Evolutionary conservation across 257 asterid species (phyloP).

Genomic region (Solanum ahanhuiri): DNA sequence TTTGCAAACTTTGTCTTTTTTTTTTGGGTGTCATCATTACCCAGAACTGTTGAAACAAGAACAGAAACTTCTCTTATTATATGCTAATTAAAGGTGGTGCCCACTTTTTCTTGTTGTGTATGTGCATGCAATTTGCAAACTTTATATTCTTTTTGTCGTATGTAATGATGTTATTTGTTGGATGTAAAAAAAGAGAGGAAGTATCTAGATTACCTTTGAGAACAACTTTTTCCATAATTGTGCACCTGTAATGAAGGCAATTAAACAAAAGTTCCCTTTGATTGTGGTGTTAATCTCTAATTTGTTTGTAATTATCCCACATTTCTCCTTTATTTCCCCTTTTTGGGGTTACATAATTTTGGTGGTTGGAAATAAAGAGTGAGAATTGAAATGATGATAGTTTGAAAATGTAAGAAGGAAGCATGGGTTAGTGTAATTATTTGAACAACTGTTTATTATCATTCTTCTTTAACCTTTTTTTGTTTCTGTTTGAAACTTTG

Average conservation of each 20-base stretch:
- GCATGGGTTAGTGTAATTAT: conserved; percentile 61
- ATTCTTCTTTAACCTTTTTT: conserved; percentile 11
- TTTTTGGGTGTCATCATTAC: background rate
- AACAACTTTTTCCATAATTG: conserved; percentile 8
- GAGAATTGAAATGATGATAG: conserved; percentile 32
- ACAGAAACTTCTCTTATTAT: conserved; percentile 15
- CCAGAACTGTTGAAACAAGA: conserved; percentile 19
- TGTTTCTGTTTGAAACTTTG: conserved; percentile 17
- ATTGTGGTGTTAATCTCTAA: conserved; percentile 61
- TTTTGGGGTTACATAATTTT: background rate
- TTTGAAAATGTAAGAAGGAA: conserved; percentile 45
- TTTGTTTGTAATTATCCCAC: conserved; percentile 9
- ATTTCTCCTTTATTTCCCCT: background rate
- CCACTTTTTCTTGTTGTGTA: background rate
- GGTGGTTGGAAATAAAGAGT: background rate
- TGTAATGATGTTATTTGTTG: conserved; percentile 10
- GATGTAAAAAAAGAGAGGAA: background rate
- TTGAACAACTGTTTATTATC: conserved; percentile 31
- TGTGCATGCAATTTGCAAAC: background rate
- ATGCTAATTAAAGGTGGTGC: conserved; percentile 25
- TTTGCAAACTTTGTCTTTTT: background rate
- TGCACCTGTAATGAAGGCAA: conserved; percentile 19
- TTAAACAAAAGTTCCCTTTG: conserved; percentile 45
- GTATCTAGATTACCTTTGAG: conserved; percentile 14
- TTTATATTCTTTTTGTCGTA: conserved; percentile 23